phyloP scores from a whole-genome alignment of 768 basidiomycete genomes.

The Auricularia cornea region DNA sequence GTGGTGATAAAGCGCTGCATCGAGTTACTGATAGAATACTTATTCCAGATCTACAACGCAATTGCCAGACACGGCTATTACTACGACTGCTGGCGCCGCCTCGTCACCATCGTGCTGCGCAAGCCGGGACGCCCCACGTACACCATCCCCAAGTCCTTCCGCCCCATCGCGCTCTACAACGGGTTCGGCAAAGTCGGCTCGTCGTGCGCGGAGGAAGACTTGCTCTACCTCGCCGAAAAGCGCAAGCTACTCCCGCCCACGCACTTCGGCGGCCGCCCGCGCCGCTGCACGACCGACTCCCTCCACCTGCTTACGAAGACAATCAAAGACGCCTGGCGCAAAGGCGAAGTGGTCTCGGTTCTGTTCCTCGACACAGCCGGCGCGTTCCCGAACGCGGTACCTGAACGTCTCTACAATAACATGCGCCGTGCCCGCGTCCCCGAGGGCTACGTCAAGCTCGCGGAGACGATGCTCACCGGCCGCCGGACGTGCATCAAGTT shows the following conservation, averaged over 20 bases:
- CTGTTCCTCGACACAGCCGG: no score
- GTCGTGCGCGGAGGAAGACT: constrained; percentile 15
- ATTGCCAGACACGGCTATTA: background rate
- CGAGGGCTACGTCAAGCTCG: background rate
- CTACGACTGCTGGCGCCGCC: constrained; percentile 17
- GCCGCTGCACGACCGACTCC: constrained; percentile 21
- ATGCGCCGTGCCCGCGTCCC: background rate
- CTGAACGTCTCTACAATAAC: background rate
- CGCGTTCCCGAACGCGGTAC: no score
- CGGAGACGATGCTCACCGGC: background rate
- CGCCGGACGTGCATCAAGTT: background rate
- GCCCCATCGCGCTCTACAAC: constrained; percentile 30
- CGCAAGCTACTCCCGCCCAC: no score
- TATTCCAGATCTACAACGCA: background rate
- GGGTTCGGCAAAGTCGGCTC: constrained; percentile 23
- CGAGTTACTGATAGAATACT: constrained; percentile 10
- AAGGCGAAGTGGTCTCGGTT: constrained; percentile 16
- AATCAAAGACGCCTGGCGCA: constrained; percentile 28
- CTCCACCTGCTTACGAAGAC: constrained; percentile 23
- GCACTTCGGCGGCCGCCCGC: constrained; percentile 27
- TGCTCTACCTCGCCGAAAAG: constrained; percentile 20
- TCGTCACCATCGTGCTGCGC: constrained; percentile 24
- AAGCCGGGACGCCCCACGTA: no score
- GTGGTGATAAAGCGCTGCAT: constrained; percentile 18
- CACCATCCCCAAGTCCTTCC: constrained; percentile 26